Evolutionary conservation across 768 basidiomycete species (phyloP), one percentile per base, ranked within the genome.

Genomic region (Rhodotorula diobovata): DNA sequence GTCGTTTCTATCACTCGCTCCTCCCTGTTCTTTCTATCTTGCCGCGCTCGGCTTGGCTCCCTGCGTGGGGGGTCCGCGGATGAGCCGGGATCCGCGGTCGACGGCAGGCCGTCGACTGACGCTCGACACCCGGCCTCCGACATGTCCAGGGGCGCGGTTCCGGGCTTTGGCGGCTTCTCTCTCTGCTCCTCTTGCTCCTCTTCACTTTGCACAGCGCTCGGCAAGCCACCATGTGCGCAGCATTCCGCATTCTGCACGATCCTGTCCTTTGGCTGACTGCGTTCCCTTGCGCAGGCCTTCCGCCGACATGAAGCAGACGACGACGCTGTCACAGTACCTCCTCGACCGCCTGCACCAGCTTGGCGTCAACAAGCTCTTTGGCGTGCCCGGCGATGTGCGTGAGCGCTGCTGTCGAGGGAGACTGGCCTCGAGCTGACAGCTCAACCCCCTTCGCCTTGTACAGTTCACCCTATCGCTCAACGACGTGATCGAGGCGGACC

Each of bases 281-380:
- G 25, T 25, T 25, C 2, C 23, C 41, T n/a, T n/a, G 16, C 12
- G n/a, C 37, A 41, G 37, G 39, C 39, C 57, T 7, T 58, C 57
- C 39, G 37, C 12, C 57, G 37, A 39, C 57, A 25, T 15, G 18
- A 11, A n/a, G 30, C 73, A 71, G 25, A 60, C 76, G 57, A 80
- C 80, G 60, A 76, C 73, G 51, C 79, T 82, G 63, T 75, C 76
- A 11, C 56, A 66, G 21, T 82, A 80, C 73, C 73, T 82, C 61
- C 71, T 80, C 50, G 64, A 73, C 18, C 72, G 72, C 25, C 59
- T 72, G n/a, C 66, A 53, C 16, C 71, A 72, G 55, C 66, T 72
- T 25, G 71, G 67, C 10, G 71, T 72, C 35, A 64, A 68, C 51
- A 46, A 34, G 6, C 32, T 72, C 50, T 68, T 67, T 16, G 71